Evolutionary conservation across 345 rosid genomes (phyloP), one percentile per base, ranked within the genome.

Genomic region (Linum tenue): DNA sequence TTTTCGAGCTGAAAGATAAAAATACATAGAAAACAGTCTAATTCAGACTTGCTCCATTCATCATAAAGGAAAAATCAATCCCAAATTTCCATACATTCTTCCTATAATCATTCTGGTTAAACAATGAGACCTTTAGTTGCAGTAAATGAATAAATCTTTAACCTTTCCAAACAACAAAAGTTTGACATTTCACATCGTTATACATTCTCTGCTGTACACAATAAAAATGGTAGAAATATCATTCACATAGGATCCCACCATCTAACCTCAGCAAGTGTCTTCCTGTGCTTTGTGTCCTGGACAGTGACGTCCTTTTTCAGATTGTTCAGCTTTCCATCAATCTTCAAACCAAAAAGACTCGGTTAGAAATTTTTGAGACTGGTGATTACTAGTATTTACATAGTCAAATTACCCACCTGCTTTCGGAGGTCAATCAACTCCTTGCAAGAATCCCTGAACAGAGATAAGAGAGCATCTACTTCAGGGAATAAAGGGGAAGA

Each of bases 261-360:
- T 78, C 80, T 65, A 75, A 91, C 99, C 97, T 95, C 99, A 36
- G 84, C 78, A 67, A 95, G 84, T 66, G 96, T 95, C 79, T 85
- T 88, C 55, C 97, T 86, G 80, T 95, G 99, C 80, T 87, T 89
- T 62, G 91, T 75, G 80, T 95, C 97, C 80, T 95, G 95, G 64
- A 81, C 75, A 66, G 95, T 85, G 66, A 95, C 97, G 65, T 91
- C 99, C 73, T 87, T 89, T 85, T 89, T 91, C 63, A 95, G 79
- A 75, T 85, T 87, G 84, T 72, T 69, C 64, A 95, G 96, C 75
- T 78, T 86, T 70, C 95, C 91, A 65, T 95, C 97, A 81, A 90
- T 81, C 99, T 95, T 77, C 68, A 65, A 76, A 64, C 77, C 74
- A 74, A 44, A 78, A 61, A 63, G 16, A 14, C 56, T 76, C 65